Evolutionary conservation across 2,329 filamentous ascomycete species (phyloP), one percentile per base, ranked within the genome.

Genomic region (Aciculosporium take): DNA sequence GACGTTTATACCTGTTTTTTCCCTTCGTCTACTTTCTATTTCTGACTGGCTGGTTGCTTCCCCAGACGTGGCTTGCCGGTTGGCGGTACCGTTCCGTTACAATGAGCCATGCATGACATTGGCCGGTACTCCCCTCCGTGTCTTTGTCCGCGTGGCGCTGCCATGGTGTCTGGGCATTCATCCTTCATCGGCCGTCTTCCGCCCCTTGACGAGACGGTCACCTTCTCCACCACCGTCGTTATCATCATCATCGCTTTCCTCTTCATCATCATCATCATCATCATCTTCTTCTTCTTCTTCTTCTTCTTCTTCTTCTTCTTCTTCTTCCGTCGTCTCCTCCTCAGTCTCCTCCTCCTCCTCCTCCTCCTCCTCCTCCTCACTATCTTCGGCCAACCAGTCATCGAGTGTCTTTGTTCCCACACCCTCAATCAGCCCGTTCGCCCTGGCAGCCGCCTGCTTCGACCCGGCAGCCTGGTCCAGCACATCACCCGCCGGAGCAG

Each of bases 361-460:
- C 0, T 69, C 68, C 3, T 63, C 69, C 10, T 68, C 67, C 9
- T 72, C 72, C 2, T 69, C 71, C 23, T 67, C 69, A 13, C 77
- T 74, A 33, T 76, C 77, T 53, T 86, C 83, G 4, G 81, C 86
- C 43, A 96, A 67, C 88, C 91, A 96, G 57, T 94, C 86, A 64
- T 96, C 87, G 47, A 98, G 64, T 17, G 81, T 85, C 71, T 94
- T 94, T 31, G 76, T 76, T 39, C 71, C 70, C 1, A 68, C 57
- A 9, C 61, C 67, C 37, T 78, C 78, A 5, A 63, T 60, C 12
- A 62, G 48, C 1, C 65, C 74, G 53, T 79, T 79, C 12, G 63
- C 59, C 51, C 64, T 72, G 30, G 56, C 61, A 7, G 60, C 61
- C 17, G 59, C 61, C 17, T 50, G 49, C 7, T 53, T 45, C 15